phyloP scores from a whole-genome alignment of 225 moss, liverwort and hornwort species.

The Physcomitrellopsis africana region DNA sequence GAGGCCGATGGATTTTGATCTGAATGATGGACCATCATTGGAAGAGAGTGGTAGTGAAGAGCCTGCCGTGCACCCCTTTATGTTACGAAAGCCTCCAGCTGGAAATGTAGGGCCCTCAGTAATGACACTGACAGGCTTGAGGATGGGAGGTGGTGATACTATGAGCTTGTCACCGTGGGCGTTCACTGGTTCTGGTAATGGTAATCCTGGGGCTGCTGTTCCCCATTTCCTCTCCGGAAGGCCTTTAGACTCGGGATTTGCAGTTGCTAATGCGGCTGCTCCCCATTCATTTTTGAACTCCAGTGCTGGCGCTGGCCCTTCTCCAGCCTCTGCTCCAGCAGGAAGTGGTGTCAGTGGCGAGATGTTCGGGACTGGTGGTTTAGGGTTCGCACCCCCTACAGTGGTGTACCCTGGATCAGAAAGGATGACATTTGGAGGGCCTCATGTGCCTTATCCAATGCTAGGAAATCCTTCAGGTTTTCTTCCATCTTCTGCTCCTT shows the following conservation, averaged over 20 bases:
- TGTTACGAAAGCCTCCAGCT: conserved; percentile 45
- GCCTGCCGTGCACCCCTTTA: conserved; percentile 54
- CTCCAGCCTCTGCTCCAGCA: conserved; percentile 41
- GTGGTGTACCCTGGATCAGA: conserved; percentile 62
- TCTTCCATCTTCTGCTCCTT: conserved; percentile 59
- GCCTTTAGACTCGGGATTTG: conserved; percentile 65
- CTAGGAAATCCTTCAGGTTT: conserved; percentile 68
- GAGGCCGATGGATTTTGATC: conserved; percentile 84
- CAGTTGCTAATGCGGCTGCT: conserved; percentile 49
- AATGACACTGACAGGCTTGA: conserved; percentile 53
- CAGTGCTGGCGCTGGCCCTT: conserved; percentile 55
- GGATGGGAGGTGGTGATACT: conserved; percentile 73
- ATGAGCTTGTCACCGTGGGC: conserved; percentile 68
- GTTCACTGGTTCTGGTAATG: conserved; percentile 50
- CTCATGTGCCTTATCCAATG: conserved; percentile 58
- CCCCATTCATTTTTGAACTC: conserved; percentile 81
- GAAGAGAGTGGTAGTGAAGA: conserved; percentile 77
- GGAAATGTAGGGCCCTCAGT: conserved; percentile 37
- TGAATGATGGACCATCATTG: conserved; percentile 85
- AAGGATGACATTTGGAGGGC: conserved; percentile 60
- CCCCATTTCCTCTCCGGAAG: conserved; percentile 61
- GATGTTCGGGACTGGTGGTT: conserved; percentile 59
- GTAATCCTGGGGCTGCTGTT: conserved; percentile 51
- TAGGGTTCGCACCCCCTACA: conserved; percentile 53
- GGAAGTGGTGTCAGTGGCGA: conserved; percentile 61